A percentile compares a stretch with the other conserved stretches of the same genome.
These are phyloP conservation scores for Fusarium tupiense DNA, from an alignment of 2,329 filamentous ascomycete genomes.

Conservation along the genomic window DNA sequence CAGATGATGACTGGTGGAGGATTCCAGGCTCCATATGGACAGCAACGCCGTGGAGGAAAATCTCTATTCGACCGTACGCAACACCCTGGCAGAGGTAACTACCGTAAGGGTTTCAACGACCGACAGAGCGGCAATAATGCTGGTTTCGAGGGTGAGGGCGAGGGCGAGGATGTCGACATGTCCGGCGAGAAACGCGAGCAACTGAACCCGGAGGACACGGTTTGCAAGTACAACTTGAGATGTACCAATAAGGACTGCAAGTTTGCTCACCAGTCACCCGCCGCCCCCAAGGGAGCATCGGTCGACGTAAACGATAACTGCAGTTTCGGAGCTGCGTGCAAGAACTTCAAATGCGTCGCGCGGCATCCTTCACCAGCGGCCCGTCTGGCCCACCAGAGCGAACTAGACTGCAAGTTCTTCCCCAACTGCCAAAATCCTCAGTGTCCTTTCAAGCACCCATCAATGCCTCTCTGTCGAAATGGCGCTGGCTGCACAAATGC, in stretches of 20 bases:
- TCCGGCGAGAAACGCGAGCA: slow-evolving; percentile 62
- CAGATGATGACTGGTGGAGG: slow-evolving; percentile 65
- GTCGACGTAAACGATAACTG: slow-evolving; percentile 86
- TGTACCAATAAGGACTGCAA: slow-evolving; percentile 92
- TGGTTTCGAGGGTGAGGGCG: slow-evolving; percentile 56
- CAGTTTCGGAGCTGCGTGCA: slow-evolving; percentile 89
- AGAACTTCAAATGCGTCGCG: slow-evolving; percentile 92
- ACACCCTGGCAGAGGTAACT: slow-evolving; percentile 60
- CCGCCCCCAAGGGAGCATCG: slow-evolving; percentile 78
- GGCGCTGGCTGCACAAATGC: slow-evolving; percentile 85
- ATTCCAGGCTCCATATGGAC: slow-evolving; percentile 53
- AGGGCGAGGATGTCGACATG: slow-evolving; percentile 73
- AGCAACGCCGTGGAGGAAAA: slow-evolving; percentile 57
- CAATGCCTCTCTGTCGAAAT: slow-evolving; percentile 88
- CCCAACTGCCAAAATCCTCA: slow-evolving; percentile 89
- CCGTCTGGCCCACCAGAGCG: slow-evolving; percentile 79
- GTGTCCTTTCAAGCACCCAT: slow-evolving; percentile 90
- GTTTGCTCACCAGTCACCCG: slow-evolving; percentile 94
- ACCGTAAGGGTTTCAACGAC: slow-evolving; percentile 59
- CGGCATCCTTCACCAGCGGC: slow-evolving; percentile 92
- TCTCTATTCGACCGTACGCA: slow-evolving; percentile 82
- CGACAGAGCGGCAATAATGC: slow-evolving; percentile 48
- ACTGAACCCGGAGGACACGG: slow-evolving; percentile 69
- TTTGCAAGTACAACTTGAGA: slow-evolving; percentile 89
- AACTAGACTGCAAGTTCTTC: slow-evolving; percentile 90